These are phyloP conservation scores for Amanita thiersii DNA, from an alignment of 768 basidiomycete species.

Conservation along the genomic window DNA sequence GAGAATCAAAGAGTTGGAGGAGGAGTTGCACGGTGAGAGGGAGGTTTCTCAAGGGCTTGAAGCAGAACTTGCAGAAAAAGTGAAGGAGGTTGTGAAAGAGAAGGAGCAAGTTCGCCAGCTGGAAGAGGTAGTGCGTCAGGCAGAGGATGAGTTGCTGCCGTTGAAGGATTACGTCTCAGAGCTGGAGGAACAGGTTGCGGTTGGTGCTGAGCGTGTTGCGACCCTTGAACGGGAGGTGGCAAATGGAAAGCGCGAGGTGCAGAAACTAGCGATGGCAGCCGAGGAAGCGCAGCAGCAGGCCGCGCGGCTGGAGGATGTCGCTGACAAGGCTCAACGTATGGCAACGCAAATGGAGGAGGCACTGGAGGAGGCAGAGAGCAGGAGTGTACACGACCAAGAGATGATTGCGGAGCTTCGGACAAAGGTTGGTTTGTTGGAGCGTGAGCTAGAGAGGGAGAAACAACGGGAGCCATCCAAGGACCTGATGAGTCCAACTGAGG, in stretches of 20 bases:
- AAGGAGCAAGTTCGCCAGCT: constrained; percentile 19
- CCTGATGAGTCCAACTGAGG: constrained; percentile 29
- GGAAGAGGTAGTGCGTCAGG: constrained; percentile 26
- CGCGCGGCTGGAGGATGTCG: constrained; percentile 44
- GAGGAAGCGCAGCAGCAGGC: constrained; percentile 41
- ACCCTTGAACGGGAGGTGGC: constrained; percentile 46
- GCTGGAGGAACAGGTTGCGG: constrained; percentile 51
- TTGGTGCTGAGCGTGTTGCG: constrained; percentile 44
- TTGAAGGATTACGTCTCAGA: constrained; percentile 46
- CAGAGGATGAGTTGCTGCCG: constrained; percentile 39
- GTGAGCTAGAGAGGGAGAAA: constrained; percentile 37
- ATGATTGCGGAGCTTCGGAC: constrained; percentile 40
- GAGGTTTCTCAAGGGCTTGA: constrained; percentile 35
- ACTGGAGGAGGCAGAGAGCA: constrained; percentile 63
- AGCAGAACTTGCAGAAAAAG: constrained; percentile 28
- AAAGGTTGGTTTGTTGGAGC: constrained; percentile 47
- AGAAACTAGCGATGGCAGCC: constrained; percentile 30
- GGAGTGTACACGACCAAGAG: constrained; percentile 57
- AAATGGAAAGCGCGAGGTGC: constrained; percentile 31
- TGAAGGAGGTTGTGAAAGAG: constrained; percentile 29
- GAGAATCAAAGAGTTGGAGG: constrained; percentile 48
- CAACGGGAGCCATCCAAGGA: constrained; percentile 22
- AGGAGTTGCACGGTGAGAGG: constrained; percentile 46
- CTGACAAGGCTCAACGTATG: constrained; percentile 43
- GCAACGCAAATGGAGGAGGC: constrained; percentile 69